Conservation (phyloP, 2,329 filamentous ascomycete species). For the Mariannaea elegans region DNA sequence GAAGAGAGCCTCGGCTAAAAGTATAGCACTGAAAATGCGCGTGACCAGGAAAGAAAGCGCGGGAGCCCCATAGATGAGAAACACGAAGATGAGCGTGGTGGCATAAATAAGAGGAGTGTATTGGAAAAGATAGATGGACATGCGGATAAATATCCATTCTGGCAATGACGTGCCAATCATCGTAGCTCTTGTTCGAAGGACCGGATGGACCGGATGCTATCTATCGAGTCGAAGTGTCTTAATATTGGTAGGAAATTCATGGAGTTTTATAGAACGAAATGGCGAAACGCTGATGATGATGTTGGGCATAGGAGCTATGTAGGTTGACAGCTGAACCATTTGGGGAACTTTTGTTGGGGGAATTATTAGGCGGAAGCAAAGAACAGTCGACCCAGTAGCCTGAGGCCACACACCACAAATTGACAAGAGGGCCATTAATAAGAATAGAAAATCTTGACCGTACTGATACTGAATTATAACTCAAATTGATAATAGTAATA, state of each 20-base stretch:
- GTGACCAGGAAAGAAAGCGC: slow-evolving; percentile 25
- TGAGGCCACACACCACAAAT: too few species aligned
- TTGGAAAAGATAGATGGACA: slow-evolving; percentile 53
- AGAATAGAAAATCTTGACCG: not conserved
- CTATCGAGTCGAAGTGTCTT: too few species aligned
- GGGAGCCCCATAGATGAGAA: slow-evolving; percentile 27
- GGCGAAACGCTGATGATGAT: too few species aligned
- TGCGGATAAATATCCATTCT: slow-evolving; percentile 56
- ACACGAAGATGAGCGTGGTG: slow-evolving; percentile 39
- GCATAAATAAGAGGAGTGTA: slow-evolving; percentile 54
- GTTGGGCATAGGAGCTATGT: too few species aligned
- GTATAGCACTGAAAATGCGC: slow-evolving; percentile 39
- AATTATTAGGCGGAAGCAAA: too few species aligned
- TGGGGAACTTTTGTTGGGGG: not conserved
- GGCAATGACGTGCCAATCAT: slow-evolving; percentile 50
- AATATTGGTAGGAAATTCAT: too few species aligned
- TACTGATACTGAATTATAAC: too few species aligned
- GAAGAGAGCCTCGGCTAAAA: slow-evolving; percentile 54
- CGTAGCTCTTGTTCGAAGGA: not conserved
- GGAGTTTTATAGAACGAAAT: too few species aligned
- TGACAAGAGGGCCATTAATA: too few species aligned
- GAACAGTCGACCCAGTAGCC: too few species aligned
- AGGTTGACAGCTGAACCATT: too few species aligned
- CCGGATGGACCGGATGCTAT: not conserved
- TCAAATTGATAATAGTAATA: too few species aligned